Conservation (phyloP, 441 rosid genomes). For the Populus hybrid region DNA sequence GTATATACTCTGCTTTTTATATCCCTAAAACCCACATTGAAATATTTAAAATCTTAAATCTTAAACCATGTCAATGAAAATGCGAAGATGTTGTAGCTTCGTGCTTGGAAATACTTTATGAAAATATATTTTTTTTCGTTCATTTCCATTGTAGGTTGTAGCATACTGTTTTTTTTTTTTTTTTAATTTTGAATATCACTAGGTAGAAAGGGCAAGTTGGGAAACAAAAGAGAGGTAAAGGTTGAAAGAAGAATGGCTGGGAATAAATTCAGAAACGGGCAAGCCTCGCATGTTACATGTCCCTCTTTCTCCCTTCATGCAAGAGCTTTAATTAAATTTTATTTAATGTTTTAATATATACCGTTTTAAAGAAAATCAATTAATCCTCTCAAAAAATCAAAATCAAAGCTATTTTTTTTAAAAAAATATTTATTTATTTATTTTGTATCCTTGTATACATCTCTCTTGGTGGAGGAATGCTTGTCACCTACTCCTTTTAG, state of each 20-base stretch:
- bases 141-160: background rate
- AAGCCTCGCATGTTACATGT: slow-evolving; percentile 86
- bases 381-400: slow-evolving; percentile 17
- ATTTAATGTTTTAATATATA: slow-evolving; percentile 18
- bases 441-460: slow-evolving; percentile 29
- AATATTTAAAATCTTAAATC: background rate
- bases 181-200: background rate
- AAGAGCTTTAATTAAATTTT: slow-evolving; percentile 48
- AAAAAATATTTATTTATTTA: background rate
- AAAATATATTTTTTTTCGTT: background rate
- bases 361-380: slow-evolving; percentile 30
- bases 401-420: background rate
- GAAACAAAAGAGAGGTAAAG: slow-evolving; percentile 5
- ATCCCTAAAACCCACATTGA: background rate
- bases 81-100: too few relatives aligned
- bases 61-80: background rate
- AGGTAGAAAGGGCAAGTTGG: slow-evolving; percentile 34
- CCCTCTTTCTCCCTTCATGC: slow-evolving; percentile 54
- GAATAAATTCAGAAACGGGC: slow-evolving; percentile 71
- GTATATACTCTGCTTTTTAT: background rate
- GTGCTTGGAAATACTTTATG: background rate
- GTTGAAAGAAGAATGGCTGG: background rate
- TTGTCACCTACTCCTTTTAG: slow-evolving; percentile 76
- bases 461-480: slow-evolving; percentile 64
- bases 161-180: background rate